These are phyloP conservation scores for Exophiala sp. DNA, from an alignment of 2,329 filamentous ascomycete genomes.

Conservation along the genomic window DNA sequence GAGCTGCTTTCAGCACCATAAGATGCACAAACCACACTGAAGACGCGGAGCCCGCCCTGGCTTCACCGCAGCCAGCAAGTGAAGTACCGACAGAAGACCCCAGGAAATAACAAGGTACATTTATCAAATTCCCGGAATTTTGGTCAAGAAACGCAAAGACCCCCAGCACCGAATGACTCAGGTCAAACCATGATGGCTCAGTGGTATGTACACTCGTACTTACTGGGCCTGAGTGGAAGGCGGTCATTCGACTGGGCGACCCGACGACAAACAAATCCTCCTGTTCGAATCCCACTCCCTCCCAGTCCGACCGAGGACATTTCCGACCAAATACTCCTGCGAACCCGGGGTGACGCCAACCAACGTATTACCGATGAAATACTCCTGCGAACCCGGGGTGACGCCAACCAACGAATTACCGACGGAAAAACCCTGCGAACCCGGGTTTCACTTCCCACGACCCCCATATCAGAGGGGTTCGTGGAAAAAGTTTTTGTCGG, in stretches of 20 bases:
- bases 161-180: neutral
- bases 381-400: neutral
- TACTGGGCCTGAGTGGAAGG: neutral
- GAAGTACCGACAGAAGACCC: neutral
- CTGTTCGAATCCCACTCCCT: neutral
- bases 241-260: neutral
- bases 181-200: neutral
- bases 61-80: neutral
- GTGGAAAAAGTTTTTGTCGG: constrained; percentile 1
- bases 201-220: no score
- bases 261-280: neutral
- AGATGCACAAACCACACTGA: no score
- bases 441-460: constrained; percentile 1
- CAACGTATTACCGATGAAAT: neutral
- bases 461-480: constrained; percentile 1
- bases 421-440: constrained; percentile 1
- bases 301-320: no score
- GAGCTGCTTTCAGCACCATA: no score
- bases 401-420: neutral
- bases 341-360: neutral
- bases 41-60: no score
- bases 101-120: neutral
- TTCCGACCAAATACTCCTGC: neutral
- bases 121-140: neutral
- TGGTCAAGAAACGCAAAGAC: neutral